Conservation (phyloP, 768 basidiomycete species). For the Cyclocybe cylindracea region DNA sequence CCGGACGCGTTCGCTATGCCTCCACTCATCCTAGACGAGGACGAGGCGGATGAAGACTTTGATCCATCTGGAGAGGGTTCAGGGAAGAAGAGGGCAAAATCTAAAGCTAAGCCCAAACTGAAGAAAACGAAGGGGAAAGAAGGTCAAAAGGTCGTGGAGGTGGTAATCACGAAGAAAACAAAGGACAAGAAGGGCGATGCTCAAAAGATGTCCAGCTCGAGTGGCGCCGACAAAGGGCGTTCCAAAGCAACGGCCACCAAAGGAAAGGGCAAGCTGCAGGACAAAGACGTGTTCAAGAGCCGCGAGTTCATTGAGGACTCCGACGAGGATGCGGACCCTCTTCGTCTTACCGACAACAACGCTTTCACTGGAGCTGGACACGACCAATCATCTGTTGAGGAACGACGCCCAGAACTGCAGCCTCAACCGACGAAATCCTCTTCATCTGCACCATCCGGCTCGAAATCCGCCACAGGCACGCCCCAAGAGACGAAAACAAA, state of each 20-base stretch:
- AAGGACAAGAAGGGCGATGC: conserved; percentile 5
- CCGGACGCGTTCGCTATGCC: conserved; percentile 1
- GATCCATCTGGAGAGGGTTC: conserved; percentile 16
- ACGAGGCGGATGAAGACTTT: conserved; percentile 28
- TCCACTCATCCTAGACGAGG: conserved; percentile 16
- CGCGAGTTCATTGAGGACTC: conserved; percentile 43
- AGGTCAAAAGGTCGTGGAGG: conserved; percentile 19
- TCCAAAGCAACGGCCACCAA: conserved; percentile 24
- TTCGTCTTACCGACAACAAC: neutral
- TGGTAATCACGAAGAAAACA: conserved; percentile 20
- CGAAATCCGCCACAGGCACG: too few relatives aligned
- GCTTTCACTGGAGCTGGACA: too few relatives aligned
- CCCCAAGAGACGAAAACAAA: too few relatives aligned
- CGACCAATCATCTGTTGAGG: too few relatives aligned
- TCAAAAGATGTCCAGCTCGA: too few relatives aligned
- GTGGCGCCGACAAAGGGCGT: conserved; percentile 21
- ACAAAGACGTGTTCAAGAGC: conserved; percentile 41
- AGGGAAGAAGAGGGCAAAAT: conserved; percentile 17
- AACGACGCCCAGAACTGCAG: too few relatives aligned
- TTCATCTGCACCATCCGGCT: too few relatives aligned
- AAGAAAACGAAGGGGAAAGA: conserved; percentile 13
- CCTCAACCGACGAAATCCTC: too few relatives aligned
- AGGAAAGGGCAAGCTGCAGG: conserved; percentile 32
- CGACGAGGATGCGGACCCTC: conserved; percentile 16
- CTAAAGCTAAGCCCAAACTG: conserved; percentile 10